Conservation (phyloP, 345 rosid genomes). For the Populus ilicifolia region DNA sequence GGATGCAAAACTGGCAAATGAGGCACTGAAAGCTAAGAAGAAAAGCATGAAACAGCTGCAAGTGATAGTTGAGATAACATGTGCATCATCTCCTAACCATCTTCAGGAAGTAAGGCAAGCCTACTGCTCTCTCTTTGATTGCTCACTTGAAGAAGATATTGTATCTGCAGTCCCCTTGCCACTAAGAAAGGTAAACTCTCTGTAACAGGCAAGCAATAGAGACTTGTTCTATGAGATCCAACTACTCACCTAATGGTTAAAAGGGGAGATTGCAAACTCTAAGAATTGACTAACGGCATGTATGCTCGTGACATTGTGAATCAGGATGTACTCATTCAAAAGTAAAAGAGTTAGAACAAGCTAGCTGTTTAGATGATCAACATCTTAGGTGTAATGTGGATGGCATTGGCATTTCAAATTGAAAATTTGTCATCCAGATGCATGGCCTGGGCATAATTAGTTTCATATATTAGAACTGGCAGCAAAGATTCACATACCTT, state of each 20-base stretch:
- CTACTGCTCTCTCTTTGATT: slow-evolving; percentile 58
- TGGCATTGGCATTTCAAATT: too few relatives aligned
- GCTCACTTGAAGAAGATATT: slow-evolving; percentile 81
- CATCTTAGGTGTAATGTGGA: too few relatives aligned
- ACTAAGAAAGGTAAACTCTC: slow-evolving; percentile 54
- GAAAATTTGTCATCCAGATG: not conserved
- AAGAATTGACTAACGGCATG: too few relatives aligned
- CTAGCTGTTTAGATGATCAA: too few relatives aligned
- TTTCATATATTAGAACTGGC: not conserved
- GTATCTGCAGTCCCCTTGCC: slow-evolving; percentile 39
- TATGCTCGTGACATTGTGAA: too few relatives aligned
- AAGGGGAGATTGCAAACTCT: too few relatives aligned
- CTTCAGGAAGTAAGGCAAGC: slow-evolving; percentile 66
- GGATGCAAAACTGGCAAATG: slow-evolving; percentile 69
- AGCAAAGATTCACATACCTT: not conserved
- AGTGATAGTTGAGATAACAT: slow-evolving; percentile 70
- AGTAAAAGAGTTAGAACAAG: too few relatives aligned
- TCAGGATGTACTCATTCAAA: too few relatives aligned
- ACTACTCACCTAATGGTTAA: too few relatives aligned
- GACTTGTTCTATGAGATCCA: not conserved
- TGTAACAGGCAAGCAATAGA: not conserved
- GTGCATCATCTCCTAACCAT: slow-evolving; percentile 70
- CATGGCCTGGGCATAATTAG: not conserved
- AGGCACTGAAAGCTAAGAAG: slow-evolving; percentile 44
- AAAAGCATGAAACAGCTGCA: slow-evolving; percentile 43